Base-by-base conservation (phyloP, 208 protist species). In the Wallacemonas sp. region DNA sequence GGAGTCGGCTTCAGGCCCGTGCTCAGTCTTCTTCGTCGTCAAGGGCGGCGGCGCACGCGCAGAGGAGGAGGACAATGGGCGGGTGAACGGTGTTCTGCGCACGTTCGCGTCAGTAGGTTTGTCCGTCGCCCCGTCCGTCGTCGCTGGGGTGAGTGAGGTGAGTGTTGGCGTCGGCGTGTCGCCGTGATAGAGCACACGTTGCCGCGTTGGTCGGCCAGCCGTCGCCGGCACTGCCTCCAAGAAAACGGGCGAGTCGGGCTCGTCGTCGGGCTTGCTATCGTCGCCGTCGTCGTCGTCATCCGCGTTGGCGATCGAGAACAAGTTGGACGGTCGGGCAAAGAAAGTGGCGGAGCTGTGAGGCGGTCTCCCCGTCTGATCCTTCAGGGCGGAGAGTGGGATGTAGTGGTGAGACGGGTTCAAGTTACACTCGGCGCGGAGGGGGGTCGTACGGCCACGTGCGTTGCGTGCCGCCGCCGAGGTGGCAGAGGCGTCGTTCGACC, bases 181-280 rank as follows among this genome's bases (percentile, higher is more conserved):
- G n/a, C 50, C 50, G 30, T 57, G 34, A 21, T 57, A 57, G 15
- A 57, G 50, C 50, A 57, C 50, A n/a, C 50, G 50, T 15, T 39
- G 17, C n/a, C 12, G 29, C 10, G n/a, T 32, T 4, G 27, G 46
- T 29, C 21, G 46, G n/a, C n/a, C n/a, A n/a, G n/a, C n/a, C n/a
- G n/a, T n/a, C n/a, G n/a, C n/a, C n/a, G n/a, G n/a, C n/a, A n/a
- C n/a, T 6, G 41, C 9, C 41, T 46, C 41, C 17, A 46, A 46
- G 22, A 26, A 26, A n/a, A 54, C 46, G 5, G 19, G 24, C 6
- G 24, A 8, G 5, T 26, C 24, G 24, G 15, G 24, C 24, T 8
- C n/a, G 24, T 1, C 46, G 33, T 8, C 42, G 15, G 42, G 10
- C 42, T 5, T 19, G 17, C 42, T 19, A 19, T 46, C 41, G 15